These are phyloP conservation scores for Rhodotorula paludigena DNA, from an alignment of 768 basidiomycete genomes.

Conservation along the genomic window DNA sequence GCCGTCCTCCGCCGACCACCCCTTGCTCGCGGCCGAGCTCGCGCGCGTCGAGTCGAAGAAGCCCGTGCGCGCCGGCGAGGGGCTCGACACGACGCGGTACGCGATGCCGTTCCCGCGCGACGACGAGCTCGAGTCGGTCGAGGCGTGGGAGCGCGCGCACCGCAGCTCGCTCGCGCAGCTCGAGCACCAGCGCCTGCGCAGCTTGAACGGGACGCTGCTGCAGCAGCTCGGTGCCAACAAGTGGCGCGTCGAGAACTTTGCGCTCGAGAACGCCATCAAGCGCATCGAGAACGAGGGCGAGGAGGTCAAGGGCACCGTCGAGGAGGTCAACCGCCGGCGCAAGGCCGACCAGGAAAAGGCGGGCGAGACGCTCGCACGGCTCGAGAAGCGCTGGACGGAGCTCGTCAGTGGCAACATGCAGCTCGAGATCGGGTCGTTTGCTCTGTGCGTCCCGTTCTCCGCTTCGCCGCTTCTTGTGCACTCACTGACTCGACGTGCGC, in stretches of 20 bases:
- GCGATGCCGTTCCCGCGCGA: conserved; percentile 28
- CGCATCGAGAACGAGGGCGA: conserved; percentile 29
- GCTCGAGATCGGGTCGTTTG: conserved; percentile 37
- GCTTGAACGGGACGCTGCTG: conserved; percentile 32
- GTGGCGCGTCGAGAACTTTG: conserved; percentile 38
- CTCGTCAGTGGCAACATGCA: conserved; percentile 29
- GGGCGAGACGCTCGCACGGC: conserved; percentile 23
- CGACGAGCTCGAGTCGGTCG: conserved; percentile 13
- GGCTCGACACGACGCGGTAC: conserved; percentile 37
- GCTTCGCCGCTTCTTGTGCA: background rate
- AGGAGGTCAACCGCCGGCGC: conserved; percentile 35
- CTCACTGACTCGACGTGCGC: background rate
- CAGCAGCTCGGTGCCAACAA: conserved; percentile 34
- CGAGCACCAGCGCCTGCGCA: conserved; percentile 37
- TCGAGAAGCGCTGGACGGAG: conserved; percentile 38
- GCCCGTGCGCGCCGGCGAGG: conserved; percentile 17
- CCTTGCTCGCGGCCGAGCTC: conserved; percentile 35
- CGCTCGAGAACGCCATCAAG: conserved; percentile 36
- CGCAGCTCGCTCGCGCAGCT: conserved; percentile 32
- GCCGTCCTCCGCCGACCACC: conserved; percentile 7
- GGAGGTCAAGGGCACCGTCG: conserved; percentile 20
- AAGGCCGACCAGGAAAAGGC: conserved; percentile 36
- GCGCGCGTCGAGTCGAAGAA: conserved; percentile 30
- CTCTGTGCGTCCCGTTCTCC: conserved; percentile 21
- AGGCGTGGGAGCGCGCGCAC: conserved; percentile 36